Evolutionary conservation across 176 grass and related monocot species (phyloP).

Genomic region (Eleusine indica): DNA sequence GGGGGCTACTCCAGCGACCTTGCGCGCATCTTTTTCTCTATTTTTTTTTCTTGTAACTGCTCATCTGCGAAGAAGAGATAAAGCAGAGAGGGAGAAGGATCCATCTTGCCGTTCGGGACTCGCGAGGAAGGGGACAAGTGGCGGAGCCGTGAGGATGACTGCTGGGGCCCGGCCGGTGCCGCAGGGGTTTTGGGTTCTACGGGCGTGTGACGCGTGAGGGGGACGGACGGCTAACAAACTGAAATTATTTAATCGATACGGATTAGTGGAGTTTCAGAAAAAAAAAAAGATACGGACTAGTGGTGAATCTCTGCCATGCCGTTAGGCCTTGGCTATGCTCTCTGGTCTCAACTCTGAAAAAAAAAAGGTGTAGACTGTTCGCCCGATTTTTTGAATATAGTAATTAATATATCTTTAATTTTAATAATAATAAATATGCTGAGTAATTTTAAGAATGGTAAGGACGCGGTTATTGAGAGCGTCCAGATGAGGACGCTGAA

Average conservation of each 20-base stretch:
- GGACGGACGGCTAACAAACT: not conserved
- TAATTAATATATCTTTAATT: too few relatives aligned
- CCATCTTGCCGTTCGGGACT: not conserved
- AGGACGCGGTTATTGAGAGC: too few relatives aligned
- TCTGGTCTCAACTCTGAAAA: too few relatives aligned
- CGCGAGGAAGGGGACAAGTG: conserved; percentile 24
- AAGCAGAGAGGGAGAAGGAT: not conserved
- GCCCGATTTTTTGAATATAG: too few relatives aligned
- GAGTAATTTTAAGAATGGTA: too few relatives aligned
- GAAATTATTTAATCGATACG: not conserved
- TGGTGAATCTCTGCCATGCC: too few relatives aligned
- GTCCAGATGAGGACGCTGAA: too few relatives aligned
- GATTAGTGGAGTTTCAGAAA: not conserved
- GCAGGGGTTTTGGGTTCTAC: not conserved
- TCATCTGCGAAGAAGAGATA: not conserved
- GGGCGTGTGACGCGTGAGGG: not conserved
- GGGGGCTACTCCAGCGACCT: not conserved
- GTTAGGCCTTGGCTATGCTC: too few relatives aligned
- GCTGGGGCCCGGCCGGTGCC: not conserved
- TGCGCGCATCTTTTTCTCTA: not conserved
- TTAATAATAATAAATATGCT: too few relatives aligned
- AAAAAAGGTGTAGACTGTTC: too few relatives aligned
- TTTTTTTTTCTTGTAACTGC: not conserved
- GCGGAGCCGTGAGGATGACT: not conserved
- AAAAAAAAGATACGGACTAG: too few relatives aligned